Evolutionary conservation across 768 basidiomycete genomes (phyloP), one percentile per base, ranked within the genome.

Genomic region (Hypholoma sublateritium): DNA sequence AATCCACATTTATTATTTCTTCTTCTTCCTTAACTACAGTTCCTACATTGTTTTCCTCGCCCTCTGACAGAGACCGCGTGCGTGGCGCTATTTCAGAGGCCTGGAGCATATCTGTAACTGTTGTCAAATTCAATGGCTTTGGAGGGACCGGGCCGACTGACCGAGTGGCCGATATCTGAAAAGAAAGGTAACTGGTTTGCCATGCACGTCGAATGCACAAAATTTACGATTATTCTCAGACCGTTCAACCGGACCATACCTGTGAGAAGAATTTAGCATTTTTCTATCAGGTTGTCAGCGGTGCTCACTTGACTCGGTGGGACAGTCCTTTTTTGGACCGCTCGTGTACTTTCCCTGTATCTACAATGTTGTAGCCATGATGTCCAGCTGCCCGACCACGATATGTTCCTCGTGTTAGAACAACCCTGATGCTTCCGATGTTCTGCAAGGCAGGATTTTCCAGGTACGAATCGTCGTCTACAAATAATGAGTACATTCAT

Each of bases 401-500:
- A 21, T 17, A 17, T 24, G 0, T 13, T 48, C 22, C 21, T 34
- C 36, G 7, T 13, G 12, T 16, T 1, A 58, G 11, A 9, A 28
- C 42, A 24, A 68, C 6, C n/a, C 50, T 51, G 32, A 70, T 66
- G 19, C 59, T 59, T 25, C 69, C 69, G 17, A 55, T 58, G 34
- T 53, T 59, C 28, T 22, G 42, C 8, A 25, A 37, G 36, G 37
- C 50, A 5, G 52, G 28, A 32, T 34, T 43, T 22, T 61, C 48
- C 12, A 70, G 59, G 36, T 59, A 62, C 0, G 48, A 35, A 44
- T 69, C 68, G 42, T 70, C 69, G 37, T 72, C 69, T 72, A 19
- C 16, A 21, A 9, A 22, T 4, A 16, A 25, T 24, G 6, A 13
- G 3, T 14, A 14, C 22, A 22, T 16, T 7, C 19, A 47, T 25